Percentiles rank a stretch among this genome's conserved stretches.
Conservation (phyloP, 306 rosid species). For the Astragalus glycyphyllos region DNA sequence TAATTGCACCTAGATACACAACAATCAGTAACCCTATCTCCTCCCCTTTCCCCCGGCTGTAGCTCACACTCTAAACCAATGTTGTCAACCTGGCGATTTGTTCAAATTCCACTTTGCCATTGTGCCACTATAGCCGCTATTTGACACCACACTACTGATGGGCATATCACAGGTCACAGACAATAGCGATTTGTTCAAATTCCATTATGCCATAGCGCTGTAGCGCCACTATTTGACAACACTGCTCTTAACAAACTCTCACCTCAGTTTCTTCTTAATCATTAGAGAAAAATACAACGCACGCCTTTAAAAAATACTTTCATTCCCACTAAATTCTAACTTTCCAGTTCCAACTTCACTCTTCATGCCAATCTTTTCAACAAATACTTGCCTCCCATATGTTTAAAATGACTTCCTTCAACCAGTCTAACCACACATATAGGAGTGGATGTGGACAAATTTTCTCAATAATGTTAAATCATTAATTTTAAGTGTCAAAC, state of each 20-base stretch:
- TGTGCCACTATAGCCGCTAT: too few relatives aligned
- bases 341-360: background rate
- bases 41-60: background rate
- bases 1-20: background rate
- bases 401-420: background rate
- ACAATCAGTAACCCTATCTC: constrained; percentile 2
- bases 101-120: too few relatives aligned
- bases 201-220: too few relatives aligned
- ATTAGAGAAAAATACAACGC: background rate
- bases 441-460: background rate
- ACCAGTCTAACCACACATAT: background rate
- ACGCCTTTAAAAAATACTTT: background rate
- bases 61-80: background rate
- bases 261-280: background rate
- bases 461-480: background rate
- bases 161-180: too few relatives aligned
- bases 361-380: background rate
- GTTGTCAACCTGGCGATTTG: too few relatives aligned
- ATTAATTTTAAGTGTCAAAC: background rate
- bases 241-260: too few relatives aligned
- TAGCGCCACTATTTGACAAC: too few relatives aligned
- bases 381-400: constrained; percentile 5
- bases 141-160: too few relatives aligned
- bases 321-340: background rate
- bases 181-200: too few relatives aligned